Evolutionary conservation across 495 filamentous ascomycete genomes (phyloP), one percentile per base, ranked within the genome.

Genomic region (Tuber umbilicatum): DNA sequence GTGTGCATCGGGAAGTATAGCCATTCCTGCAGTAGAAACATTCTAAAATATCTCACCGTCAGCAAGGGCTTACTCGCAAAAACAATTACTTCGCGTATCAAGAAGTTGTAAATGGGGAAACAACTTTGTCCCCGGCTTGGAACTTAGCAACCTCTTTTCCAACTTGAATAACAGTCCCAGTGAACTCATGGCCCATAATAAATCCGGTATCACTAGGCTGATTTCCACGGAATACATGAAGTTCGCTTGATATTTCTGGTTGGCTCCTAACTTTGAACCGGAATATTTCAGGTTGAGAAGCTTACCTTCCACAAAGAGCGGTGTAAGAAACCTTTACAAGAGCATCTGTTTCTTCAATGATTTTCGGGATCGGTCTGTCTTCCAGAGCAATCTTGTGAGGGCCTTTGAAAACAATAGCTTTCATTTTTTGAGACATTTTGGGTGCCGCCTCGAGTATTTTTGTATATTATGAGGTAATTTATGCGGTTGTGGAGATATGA

Each of bases 11-110:
- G 16, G 93, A 94, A 17, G 93, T 93, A 84, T 87, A 91, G 27
- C 91, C 91, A 75, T 90, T 88, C 68, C 86, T 88, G 87, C 94
- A 99, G 86, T 97, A 97, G 86, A 94, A 97, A 84, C 94, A 97
- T 55, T 90, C 86, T 68, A 89, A 88, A 84, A 92, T 93, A 76
- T 72, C 68, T 35, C 41, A n/a, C 60, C 27, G 23, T 42, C n/a
- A 70, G 14, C 70, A 27, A 70, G 35, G 19, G 55, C 27, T 35
- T 60, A 60, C 50, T 27, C 37, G 23, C 45, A 35, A 31, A n/a
- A 35, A 10, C 70, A 41, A 72, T 37, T 50, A 31, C 1, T 10
- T 31, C 12, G 5, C 90, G 73, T 85, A 93, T 91, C 93, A 97
- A 21, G 93, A 97, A 12, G 89, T 87, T 37, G 94, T 97, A 83